These are phyloP conservation scores for Vicia villosa DNA, from an alignment of 306 rosid species.

Conservation along the genomic window DNA sequence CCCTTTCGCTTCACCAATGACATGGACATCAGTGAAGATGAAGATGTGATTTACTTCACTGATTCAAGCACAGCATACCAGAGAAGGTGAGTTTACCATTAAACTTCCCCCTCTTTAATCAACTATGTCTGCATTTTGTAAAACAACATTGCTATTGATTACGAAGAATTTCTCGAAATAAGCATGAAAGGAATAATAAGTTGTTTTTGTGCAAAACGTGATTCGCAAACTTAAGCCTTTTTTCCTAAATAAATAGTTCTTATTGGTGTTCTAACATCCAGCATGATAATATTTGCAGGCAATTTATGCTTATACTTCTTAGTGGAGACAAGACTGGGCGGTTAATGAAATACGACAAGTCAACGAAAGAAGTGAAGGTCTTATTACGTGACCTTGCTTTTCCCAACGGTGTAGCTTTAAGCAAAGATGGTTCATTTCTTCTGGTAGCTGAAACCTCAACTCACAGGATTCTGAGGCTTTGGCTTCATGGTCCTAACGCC, in stretches of 20 bases:
- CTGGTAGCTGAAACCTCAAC: conserved; percentile 74
- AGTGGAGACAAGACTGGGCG: conserved; percentile 76
- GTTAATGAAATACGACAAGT: conserved; percentile 62
- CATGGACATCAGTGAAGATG: conserved; percentile 73
- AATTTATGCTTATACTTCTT: conserved; percentile 65
- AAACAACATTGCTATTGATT: background rate
- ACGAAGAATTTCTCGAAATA: background rate
- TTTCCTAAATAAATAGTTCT: conserved; percentile 10
- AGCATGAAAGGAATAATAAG: background rate
- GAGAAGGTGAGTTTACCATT: conserved; percentile 65
- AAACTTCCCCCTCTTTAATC: background rate
- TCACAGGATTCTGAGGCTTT: conserved; percentile 63
- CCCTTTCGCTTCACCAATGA: conserved; percentile 81
- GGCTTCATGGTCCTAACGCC: conserved; percentile 82
- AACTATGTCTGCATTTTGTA: conserved; percentile 16
- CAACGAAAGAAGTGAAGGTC: conserved; percentile 68
- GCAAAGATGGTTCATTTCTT: conserved; percentile 72
- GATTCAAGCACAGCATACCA: conserved; percentile 69
- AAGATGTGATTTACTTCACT: conserved; percentile 71
- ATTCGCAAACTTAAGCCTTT: background rate
- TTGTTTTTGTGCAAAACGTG: background rate
- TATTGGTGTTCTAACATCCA: background rate
- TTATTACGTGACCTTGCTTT: conserved; percentile 62
- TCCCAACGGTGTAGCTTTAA: conserved; percentile 84
- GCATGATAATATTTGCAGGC: conserved; percentile 46